phyloP scores from a whole-genome alignment of 2,329 filamentous ascomycete species.

The Beauveria australis region DNA sequence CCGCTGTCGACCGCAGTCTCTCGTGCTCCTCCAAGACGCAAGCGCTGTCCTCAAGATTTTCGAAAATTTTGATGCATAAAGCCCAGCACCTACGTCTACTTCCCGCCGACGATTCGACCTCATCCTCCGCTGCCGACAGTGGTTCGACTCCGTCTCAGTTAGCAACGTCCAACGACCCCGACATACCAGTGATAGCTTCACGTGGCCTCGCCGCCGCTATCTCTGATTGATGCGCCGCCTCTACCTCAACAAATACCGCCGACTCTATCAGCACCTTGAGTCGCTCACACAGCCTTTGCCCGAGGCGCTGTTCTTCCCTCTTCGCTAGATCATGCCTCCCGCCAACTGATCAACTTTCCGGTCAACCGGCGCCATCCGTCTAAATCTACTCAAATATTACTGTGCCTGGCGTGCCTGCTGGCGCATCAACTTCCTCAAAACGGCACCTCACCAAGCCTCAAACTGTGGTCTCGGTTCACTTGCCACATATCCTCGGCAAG shows the following conservation, averaged over 20 bases:
- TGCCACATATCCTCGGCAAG: constrained; percentile 15
- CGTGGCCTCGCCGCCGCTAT: neutral
- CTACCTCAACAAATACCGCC: neutral
- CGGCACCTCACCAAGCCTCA: neutral
- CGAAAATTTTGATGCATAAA: neutral
- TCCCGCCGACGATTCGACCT: neutral
- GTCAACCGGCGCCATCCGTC: neutral
- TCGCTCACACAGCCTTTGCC: neutral
- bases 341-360: neutral
- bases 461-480: neutral
- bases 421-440: neutral
- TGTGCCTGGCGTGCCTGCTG: neutral
- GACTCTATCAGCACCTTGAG: neutral
- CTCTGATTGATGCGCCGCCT: neutral
- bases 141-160: neutral
- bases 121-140: neutral
- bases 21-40: neutral
- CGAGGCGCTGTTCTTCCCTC: neutral
- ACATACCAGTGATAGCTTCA: constrained; percentile 3
- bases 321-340: neutral
- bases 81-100: neutral
- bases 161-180: neutral
- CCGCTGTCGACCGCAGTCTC: neutral
- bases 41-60: neutral
- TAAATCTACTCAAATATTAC: neutral